phyloP scores from a whole-genome alignment of 352 stramenopile genomes.

The Phytophthora brassicae region DNA sequence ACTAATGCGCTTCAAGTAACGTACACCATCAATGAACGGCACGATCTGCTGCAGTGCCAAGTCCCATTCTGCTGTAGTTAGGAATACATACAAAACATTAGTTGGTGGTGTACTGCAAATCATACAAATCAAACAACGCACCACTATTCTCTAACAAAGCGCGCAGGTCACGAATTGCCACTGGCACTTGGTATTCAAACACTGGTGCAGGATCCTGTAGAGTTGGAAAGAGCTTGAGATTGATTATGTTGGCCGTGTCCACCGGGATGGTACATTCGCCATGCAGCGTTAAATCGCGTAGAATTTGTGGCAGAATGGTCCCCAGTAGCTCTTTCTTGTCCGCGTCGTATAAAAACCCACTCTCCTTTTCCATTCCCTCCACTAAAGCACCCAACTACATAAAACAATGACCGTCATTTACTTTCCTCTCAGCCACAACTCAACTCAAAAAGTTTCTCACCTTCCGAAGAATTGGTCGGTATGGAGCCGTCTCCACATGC shows the following conservation, averaged over 20 bases:
- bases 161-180: slow-evolving; percentile 73
- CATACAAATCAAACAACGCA: slow-evolving; percentile 24
- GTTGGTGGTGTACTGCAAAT: too few species aligned
- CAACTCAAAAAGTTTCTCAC: slow-evolving; percentile 3
- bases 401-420: background rate
- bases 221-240: slow-evolving; percentile 84
- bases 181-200: slow-evolving; percentile 85
- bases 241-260: slow-evolving; percentile 84
- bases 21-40: slow-evolving; percentile 90
- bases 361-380: slow-evolving; percentile 88
- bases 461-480: slow-evolving; percentile 84
- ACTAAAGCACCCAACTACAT: slow-evolving; percentile 67
- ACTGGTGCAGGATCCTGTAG: slow-evolving; percentile 69
- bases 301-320: slow-evolving; percentile 72
- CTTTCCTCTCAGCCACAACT: background rate
- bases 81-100: slow-evolving; percentile 8
- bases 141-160: slow-evolving; percentile 75
- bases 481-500: slow-evolving; percentile 70
- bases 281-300: slow-evolving; percentile 67
- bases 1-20: slow-evolving; percentile 90
- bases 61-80: slow-evolving; percentile 75
- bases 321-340: slow-evolving; percentile 64
- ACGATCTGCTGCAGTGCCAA: slow-evolving; percentile 88
- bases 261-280: slow-evolving; percentile 85
- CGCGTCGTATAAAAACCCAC: slow-evolving; percentile 75